phyloP scores from a whole-genome alignment of 345 rosid species.

The Moricandia arvensis region DNA sequence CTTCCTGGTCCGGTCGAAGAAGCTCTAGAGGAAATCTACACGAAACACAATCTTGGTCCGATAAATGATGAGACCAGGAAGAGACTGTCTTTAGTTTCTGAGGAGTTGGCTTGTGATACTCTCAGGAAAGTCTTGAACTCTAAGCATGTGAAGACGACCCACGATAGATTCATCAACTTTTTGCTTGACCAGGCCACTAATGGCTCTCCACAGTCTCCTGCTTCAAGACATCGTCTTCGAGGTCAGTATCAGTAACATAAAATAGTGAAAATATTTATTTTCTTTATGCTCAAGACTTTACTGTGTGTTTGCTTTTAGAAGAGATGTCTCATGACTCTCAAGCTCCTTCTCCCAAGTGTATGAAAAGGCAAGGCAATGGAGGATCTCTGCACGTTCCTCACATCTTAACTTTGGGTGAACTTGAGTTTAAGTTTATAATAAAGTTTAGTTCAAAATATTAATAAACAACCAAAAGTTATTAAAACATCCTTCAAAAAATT shows the following conservation, averaged over 20 bases:
- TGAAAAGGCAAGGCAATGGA: background rate
- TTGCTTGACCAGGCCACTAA: background rate
- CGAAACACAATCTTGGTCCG: slow-evolving; percentile 28
- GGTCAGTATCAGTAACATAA: background rate
- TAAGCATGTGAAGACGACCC: background rate
- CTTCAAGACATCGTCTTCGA: background rate
- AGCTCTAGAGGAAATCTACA: slow-evolving; percentile 37
- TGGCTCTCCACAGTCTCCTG: slow-evolving; percentile 3
- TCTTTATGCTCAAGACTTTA: background rate
- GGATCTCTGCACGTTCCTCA: background rate
- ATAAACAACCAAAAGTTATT: no score
- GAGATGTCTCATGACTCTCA: background rate
- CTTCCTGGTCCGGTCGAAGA: slow-evolving; percentile 43
- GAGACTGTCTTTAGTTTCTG: slow-evolving; percentile 36
- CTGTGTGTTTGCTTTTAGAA: background rate
- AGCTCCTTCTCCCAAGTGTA: background rate
- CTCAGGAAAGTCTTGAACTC: slow-evolving; percentile 16
- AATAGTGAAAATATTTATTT: background rate
- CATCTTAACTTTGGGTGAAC: no score
- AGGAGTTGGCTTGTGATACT: slow-evolving; percentile 34
- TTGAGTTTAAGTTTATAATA: no score
- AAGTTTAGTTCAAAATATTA: no score
- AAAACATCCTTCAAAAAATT: no score
- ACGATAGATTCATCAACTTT: slow-evolving; percentile 4
- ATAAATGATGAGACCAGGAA: slow-evolving; percentile 26